These are phyloP conservation scores for Adansonia gregorii DNA, from an alignment of 441 rosid genomes.

Conservation along the genomic window DNA sequence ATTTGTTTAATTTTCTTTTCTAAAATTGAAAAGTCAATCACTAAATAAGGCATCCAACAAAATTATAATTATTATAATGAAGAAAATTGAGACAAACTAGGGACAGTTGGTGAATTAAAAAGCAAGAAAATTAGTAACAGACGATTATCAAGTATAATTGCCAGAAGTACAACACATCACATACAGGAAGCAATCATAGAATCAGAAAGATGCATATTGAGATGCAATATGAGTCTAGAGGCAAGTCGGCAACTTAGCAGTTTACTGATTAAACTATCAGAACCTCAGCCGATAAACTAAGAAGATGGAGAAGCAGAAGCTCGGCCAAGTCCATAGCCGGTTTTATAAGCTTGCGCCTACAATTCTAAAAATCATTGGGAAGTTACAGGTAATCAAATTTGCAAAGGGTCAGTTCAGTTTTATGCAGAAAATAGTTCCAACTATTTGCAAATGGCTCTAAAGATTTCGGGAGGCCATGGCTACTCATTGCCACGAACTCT, in stretches of 20 bases:
- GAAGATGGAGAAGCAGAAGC: slow-evolving; percentile 23
- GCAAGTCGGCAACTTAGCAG: neutral
- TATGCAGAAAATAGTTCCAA: slow-evolving; percentile 14
- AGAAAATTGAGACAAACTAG: slow-evolving; percentile 25
- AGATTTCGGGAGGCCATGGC: slow-evolving; percentile 30
- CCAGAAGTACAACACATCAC: neutral
- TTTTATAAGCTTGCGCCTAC: neutral
- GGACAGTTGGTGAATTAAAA: neutral
- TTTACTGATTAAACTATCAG: slow-evolving; percentile 13
- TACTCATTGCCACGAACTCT: slow-evolving; percentile 26
- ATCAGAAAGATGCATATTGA: slow-evolving; percentile 22
- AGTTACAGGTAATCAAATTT: neutral
- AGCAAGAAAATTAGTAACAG: slow-evolving; percentile 24
- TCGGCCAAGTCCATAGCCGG: neutral
- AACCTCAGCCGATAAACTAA: slow-evolving; percentile 10
- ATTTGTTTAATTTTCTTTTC: slow-evolving; percentile 33
- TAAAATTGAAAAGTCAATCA: slow-evolving; percentile 44
- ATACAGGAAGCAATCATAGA: slow-evolving; percentile 7
- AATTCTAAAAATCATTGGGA: neutral
- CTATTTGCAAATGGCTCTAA: slow-evolving; percentile 33
- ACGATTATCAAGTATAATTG: slow-evolving; percentile 14
- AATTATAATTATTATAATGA: slow-evolving; percentile 34
- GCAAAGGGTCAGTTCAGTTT: slow-evolving; percentile 5
- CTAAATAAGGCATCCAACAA: slow-evolving; percentile 38
- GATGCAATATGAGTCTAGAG: slow-evolving; percentile 5